Conservation (phyloP, 202 grass and related monocot genomes). For the Setaria viridis region DNA sequence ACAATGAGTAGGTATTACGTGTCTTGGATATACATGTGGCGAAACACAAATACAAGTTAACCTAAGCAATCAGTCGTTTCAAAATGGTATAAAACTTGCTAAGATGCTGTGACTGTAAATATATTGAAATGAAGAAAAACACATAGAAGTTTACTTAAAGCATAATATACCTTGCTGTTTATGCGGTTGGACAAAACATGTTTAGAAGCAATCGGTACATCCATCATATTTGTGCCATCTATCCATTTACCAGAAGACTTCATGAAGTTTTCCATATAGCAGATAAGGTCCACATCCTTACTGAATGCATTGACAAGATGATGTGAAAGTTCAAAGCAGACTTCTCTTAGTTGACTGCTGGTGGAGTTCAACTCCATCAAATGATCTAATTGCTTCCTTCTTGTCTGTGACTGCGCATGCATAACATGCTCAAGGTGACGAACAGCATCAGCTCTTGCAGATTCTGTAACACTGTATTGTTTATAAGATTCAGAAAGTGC, state of each 20-base stretch:
- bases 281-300: conserved; percentile 69
- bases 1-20: conserved; percentile 16
- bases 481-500: conserved; percentile 54
- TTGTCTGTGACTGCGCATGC: conserved; percentile 57
- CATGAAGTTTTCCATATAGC: conserved; percentile 71
- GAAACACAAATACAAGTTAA: conserved; percentile 1
- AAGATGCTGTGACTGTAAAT: conserved; percentile 1
- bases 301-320: conserved; percentile 57
- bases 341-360: conserved; percentile 68
- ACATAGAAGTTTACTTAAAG: conserved; percentile 1
- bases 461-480: conserved; percentile 56
- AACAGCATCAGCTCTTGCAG: conserved; percentile 71
- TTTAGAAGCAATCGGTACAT: conserved; percentile 57
- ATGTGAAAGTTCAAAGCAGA: conserved; percentile 76
- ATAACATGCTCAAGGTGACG: conserved; percentile 61
- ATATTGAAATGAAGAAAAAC: conserved; percentile 17
- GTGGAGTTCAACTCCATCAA: conserved; percentile 70
- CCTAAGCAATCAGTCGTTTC: conserved; percentile 22
- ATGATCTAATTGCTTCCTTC: conserved; percentile 68
- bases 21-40: conserved; percentile 7
- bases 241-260: conserved; percentile 68
- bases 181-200: conserved; percentile 53
- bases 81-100: conserved; percentile 24
- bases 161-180: conserved; percentile 68
- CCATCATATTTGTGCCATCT: conserved; percentile 51